phyloP scores from a whole-genome alignment of 2,329 filamentous ascomycete genomes.

The Colletotrichum endophyticum region DNA sequence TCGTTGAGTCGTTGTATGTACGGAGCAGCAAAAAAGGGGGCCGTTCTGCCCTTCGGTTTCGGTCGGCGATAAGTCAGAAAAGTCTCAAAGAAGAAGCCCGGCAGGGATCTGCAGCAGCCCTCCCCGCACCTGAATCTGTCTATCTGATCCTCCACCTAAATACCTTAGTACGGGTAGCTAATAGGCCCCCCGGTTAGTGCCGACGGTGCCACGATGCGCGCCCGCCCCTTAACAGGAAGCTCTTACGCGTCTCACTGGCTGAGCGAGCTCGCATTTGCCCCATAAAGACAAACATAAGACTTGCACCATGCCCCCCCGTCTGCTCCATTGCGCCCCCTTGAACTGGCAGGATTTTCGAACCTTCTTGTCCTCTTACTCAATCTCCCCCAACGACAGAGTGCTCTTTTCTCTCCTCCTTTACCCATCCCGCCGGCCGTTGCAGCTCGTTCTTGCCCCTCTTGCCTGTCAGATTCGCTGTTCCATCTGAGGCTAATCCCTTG shows the following conservation, averaged over 20 bases:
- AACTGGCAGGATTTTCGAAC: not conserved
- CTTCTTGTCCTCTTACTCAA: not conserved
- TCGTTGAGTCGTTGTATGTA: not conserved
- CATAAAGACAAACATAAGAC: not conserved
- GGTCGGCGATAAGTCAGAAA: not conserved
- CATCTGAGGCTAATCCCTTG: not conserved
- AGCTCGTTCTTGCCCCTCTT: slow-evolving; percentile 3
- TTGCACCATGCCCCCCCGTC: not conserved
- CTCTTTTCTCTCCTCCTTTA: not conserved
- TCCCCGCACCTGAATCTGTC: not conserved
- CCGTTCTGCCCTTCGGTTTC: not conserved
- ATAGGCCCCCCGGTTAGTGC: not conserved
- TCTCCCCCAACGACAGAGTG: not conserved
- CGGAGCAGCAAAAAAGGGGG: not conserved
- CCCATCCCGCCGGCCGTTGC: not conserved
- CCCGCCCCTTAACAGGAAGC: not conserved
- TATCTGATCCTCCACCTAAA: not conserved
- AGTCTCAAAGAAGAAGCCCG: not conserved
- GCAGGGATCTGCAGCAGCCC: not conserved
- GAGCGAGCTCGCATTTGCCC: slow-evolving; percentile 2
- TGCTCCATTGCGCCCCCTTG: not conserved
- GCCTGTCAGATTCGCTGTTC: not conserved
- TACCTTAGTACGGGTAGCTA: not conserved
- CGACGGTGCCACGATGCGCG: not conserved
- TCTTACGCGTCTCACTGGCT: slow-evolving; percentile 8